Conservation (phyloP, 257 asterid genomes). For the Rubia yunnanensis region DNA sequence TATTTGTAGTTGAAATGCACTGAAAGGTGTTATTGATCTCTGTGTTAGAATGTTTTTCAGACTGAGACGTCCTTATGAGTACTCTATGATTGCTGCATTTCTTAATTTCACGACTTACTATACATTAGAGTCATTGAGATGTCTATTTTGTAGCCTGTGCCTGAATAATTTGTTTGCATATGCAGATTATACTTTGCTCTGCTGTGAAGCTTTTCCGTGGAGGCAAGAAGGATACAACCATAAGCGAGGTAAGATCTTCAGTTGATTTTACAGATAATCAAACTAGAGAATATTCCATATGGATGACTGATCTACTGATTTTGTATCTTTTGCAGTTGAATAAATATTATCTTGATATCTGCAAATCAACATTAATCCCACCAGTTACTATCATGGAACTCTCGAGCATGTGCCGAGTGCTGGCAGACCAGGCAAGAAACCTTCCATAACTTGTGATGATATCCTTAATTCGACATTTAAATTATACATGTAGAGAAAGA, state of each 20-base stretch:
- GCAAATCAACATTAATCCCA: slow-evolving; percentile 76
- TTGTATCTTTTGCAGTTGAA: slow-evolving; percentile 46
- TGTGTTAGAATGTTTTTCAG: not conserved
- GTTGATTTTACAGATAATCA: slow-evolving; percentile 2
- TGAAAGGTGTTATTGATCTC: not conserved
- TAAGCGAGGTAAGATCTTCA: slow-evolving; percentile 64
- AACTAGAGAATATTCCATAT: not conserved
- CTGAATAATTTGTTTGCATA: slow-evolving; percentile 10
- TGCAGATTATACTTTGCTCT: slow-evolving; percentile 88
- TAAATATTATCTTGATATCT: slow-evolving; percentile 57
- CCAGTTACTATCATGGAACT: slow-evolving; percentile 71
- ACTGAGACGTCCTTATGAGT: not conserved
- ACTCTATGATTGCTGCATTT: not conserved
- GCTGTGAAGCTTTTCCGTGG: slow-evolving; percentile 84
- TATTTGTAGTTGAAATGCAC: not conserved
- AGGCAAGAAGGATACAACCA: slow-evolving; percentile 74
- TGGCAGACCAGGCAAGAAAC: slow-evolving; percentile 81
- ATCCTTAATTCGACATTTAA: not conserved
- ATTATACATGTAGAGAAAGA: not conserved
- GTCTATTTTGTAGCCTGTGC: not conserved
- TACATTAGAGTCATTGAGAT: not conserved
- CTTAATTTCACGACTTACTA: not conserved
- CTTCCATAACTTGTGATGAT: not conserved
- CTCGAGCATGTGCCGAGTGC: slow-evolving; percentile 81
- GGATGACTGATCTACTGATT: not conserved